Evolutionary conservation across 768 basidiomycete species (phyloP).

Genomic region (Boletus huronensis): DNA sequence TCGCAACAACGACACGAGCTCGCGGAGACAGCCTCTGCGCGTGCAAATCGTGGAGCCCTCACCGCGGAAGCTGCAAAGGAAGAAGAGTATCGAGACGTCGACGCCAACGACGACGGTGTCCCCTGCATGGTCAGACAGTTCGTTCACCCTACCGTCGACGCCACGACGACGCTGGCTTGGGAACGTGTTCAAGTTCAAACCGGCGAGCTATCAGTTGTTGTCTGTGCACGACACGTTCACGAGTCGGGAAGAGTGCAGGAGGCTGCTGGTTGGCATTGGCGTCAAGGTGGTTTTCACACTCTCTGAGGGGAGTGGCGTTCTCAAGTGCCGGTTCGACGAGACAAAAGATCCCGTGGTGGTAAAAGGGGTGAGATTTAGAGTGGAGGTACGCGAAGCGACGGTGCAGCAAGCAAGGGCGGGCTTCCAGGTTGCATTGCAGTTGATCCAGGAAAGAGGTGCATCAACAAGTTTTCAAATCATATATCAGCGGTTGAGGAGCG

Average conservation of each 20-base stretch:
- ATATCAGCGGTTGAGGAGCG: conserved; percentile 57
- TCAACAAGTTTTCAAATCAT: conserved; percentile 76
- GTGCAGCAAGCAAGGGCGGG: conserved; percentile 41
- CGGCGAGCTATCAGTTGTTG: conserved; percentile 52
- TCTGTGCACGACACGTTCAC: conserved; percentile 58
- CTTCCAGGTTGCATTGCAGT: conserved; percentile 55
- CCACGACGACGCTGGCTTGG: conserved; percentile 75
- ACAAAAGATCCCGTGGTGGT: conserved; percentile 50
- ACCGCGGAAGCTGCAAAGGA: conserved; percentile 35
- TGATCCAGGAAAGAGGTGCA: conserved; percentile 87
- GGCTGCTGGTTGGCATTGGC: conserved; percentile 68
- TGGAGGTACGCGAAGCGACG: conserved; percentile 58
- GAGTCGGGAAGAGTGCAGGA: conserved; percentile 71
- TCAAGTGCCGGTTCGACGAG: conserved; percentile 79
- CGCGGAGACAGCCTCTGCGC: conserved; percentile 24
- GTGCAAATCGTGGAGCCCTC: conserved; percentile 56
- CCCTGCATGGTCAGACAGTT: conserved; percentile 45
- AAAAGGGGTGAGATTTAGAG: conserved; percentile 79
- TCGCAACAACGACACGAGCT: conserved; percentile 27
- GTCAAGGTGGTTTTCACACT: conserved; percentile 65
- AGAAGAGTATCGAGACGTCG: conserved; percentile 16
- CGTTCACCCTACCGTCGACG: conserved; percentile 43
- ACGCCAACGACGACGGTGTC: conserved; percentile 28
- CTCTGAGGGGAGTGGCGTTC: conserved; percentile 56
- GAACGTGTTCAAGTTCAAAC: conserved; percentile 84